phyloP scores from a whole-genome alignment of 441 rosid species.

The Gossypium lobatum region DNA sequence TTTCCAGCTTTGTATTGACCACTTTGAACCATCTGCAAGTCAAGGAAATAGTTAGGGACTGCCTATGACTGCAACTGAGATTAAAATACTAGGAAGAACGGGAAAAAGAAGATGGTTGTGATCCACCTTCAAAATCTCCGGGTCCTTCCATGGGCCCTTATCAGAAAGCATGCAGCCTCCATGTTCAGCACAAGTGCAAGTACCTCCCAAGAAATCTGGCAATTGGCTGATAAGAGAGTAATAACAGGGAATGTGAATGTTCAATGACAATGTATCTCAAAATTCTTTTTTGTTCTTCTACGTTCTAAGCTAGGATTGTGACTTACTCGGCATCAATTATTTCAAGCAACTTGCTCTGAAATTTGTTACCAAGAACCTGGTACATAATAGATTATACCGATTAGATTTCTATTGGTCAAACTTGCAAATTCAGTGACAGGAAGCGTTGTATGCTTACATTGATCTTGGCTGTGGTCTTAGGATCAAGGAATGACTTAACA shows the following conservation, averaged over 20 bases:
- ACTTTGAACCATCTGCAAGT: slow-evolving; percentile 59
- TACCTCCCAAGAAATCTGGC: slow-evolving; percentile 92
- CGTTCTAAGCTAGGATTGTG: background rate
- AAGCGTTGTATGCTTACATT: slow-evolving; percentile 42
- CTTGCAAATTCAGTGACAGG: slow-evolving; percentile 5
- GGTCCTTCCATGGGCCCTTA: slow-evolving; percentile 93
- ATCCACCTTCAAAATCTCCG: slow-evolving; percentile 66
- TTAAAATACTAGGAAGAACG: background rate
- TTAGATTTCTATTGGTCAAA: slow-evolving; percentile 14
- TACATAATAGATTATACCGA: slow-evolving; percentile 4
- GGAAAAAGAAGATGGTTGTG: background rate
- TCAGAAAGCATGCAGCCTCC: slow-evolving; percentile 94
- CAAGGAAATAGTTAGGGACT: slow-evolving; percentile 13
- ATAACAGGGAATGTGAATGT: background rate
- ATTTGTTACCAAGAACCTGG: slow-evolving; percentile 87
- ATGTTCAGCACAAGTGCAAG: slow-evolving; percentile 78
- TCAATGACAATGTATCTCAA: background rate
- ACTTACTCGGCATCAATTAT: slow-evolving; percentile 65
- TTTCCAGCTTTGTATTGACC: slow-evolving; percentile 60
- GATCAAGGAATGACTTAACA: slow-evolving; percentile 85
- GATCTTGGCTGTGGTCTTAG: slow-evolving; percentile 87
- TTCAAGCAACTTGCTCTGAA: slow-evolving; percentile 86
- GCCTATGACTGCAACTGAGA: background rate
- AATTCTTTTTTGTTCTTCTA: background rate
- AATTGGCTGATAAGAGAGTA: slow-evolving; percentile 48